These are phyloP conservation scores for Articulospora tetracladia DNA, from an alignment of 495 filamentous ascomycete genomes.

Conservation along the genomic window DNA sequence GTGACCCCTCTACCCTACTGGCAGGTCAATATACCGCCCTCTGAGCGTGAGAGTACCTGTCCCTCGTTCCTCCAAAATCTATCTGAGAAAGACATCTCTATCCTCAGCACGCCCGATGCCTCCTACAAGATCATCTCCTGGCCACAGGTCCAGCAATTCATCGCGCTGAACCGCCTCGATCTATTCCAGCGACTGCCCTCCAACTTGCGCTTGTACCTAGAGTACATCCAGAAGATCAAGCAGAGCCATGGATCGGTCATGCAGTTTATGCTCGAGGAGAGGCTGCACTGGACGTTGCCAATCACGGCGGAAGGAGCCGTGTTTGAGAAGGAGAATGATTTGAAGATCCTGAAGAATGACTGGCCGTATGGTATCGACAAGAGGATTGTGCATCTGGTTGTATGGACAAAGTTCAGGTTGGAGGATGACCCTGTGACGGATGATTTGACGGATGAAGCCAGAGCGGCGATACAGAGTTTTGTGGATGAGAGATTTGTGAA, in stretches of 20 bases:
- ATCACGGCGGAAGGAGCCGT: slow-evolving; percentile 32
- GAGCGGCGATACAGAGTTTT: slow-evolving; percentile 62
- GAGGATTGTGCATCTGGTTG: slow-evolving; percentile 74
- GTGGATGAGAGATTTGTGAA: slow-evolving; percentile 59
- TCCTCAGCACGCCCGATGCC: slow-evolving; percentile 62
- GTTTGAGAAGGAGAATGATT: slow-evolving; percentile 52
- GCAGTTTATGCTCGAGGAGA: slow-evolving; percentile 63
- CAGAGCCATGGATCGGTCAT: slow-evolving; percentile 67
- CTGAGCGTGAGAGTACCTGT: slow-evolving; percentile 57
- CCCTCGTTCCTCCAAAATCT: slow-evolving; percentile 62
- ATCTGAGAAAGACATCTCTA: slow-evolving; percentile 50
- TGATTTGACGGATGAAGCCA: slow-evolving; percentile 59
- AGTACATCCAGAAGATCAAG: slow-evolving; percentile 57
- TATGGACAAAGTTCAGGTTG: slow-evolving; percentile 84
- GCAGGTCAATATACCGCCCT: slow-evolving; percentile 69
- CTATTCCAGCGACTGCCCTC: slow-evolving; percentile 70
- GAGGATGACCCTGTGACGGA: slow-evolving; percentile 61
- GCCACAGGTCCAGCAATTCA: slow-evolving; percentile 49
- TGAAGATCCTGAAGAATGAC: slow-evolving; percentile 79
- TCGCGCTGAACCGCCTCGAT: slow-evolving; percentile 64
- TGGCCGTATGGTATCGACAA: slow-evolving; percentile 84
- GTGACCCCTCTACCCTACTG: slow-evolving; percentile 58
- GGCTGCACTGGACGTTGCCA: slow-evolving; percentile 58
- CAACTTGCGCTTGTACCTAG: slow-evolving; percentile 67
- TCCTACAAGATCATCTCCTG: slow-evolving; percentile 16